These are phyloP conservation scores for Polyporus arcularius DNA, from an alignment of 768 basidiomycete species.

Conservation along the genomic window DNA sequence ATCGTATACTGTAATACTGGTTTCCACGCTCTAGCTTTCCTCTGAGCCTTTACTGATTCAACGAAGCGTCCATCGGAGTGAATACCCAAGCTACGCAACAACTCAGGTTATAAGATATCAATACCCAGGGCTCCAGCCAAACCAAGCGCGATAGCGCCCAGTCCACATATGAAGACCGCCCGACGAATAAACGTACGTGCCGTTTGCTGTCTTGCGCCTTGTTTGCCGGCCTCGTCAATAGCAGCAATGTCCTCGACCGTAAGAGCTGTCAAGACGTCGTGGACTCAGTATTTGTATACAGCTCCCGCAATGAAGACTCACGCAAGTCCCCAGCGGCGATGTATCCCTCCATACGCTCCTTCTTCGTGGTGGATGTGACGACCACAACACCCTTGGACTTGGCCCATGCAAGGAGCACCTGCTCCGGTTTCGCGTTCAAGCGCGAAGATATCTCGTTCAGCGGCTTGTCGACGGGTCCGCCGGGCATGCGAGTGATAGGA, in stretches of 20 bases:
- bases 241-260: constrained; percentile 51
- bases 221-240: constrained; percentile 59
- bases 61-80: too few species aligned
- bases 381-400: constrained; percentile 67
- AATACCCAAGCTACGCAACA: too few species aligned
- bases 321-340: constrained; percentile 65
- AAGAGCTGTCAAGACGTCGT: constrained; percentile 33
- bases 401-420: constrained; percentile 72
- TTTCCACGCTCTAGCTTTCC: too few species aligned
- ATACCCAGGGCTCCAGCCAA: too few species aligned
- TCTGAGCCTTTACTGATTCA: too few species aligned
- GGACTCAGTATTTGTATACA: too few species aligned
- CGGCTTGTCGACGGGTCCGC: constrained; percentile 65
- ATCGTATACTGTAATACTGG: too few species aligned
- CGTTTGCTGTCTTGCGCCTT: constrained; percentile 31
- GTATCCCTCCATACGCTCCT: constrained; percentile 66
- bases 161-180: too few species aligned
- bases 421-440: constrained; percentile 56
- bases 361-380: constrained; percentile 72
- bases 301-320: constrained; percentile 27
- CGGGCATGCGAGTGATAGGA: constrained; percentile 59
- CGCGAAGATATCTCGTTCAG: constrained; percentile 53
- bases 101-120: too few species aligned
- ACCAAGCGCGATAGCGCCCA: too few species aligned
- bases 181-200: constrained; percentile 24